A percentile compares a stretch with the other conserved stretches of the same genome.
Conservation (phyloP, 441 rosid genomes). For the Brassica balearica region DNA sequence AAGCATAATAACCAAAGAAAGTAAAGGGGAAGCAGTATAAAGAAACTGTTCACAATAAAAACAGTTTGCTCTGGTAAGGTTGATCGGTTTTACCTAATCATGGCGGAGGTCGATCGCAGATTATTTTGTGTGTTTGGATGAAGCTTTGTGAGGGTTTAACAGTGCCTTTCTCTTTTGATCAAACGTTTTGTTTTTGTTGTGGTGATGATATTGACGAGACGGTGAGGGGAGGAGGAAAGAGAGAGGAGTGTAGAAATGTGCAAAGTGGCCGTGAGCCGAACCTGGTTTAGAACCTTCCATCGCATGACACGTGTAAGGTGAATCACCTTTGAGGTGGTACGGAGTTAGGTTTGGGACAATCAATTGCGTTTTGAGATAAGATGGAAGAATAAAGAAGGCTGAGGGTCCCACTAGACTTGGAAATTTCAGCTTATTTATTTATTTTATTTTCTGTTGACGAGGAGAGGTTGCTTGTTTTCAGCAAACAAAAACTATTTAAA, state of each 20-base stretch:
- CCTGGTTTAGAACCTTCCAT: slow-evolving; percentile 39
- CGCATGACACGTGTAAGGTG: slow-evolving; percentile 48
- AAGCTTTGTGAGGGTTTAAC: slow-evolving; percentile 18
- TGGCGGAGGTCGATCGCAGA: slow-evolving; percentile 19
- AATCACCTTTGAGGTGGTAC: slow-evolving; percentile 35
- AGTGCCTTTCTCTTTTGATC: slow-evolving; percentile 37
- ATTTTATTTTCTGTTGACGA: not conserved
- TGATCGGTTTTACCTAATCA: slow-evolving; percentile 35
- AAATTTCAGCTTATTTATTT: not conserved
- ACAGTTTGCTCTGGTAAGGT: not conserved
- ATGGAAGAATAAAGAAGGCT: slow-evolving; percentile 35
- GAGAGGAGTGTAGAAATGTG: slow-evolving; percentile 33
- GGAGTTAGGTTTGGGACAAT: slow-evolving; percentile 45
- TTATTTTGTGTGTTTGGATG: not conserved
- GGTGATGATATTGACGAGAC: slow-evolving; percentile 34
- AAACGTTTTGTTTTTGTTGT: slow-evolving; percentile 10
- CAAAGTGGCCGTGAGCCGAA: slow-evolving; percentile 47
- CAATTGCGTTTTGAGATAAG: slow-evolving; percentile 43
- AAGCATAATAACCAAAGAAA: not conserved
- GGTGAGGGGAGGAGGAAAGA: slow-evolving; percentile 32
- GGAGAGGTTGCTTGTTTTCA: not conserved
- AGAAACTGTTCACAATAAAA: slow-evolving; percentile 25
- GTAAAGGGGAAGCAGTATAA: not conserved
- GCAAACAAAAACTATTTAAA: too few species aligned
- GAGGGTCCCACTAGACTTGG: slow-evolving; percentile 26